Evolutionary conservation across 306 rosid genomes (phyloP).

Genomic region (Vachellia collinsii): DNA sequence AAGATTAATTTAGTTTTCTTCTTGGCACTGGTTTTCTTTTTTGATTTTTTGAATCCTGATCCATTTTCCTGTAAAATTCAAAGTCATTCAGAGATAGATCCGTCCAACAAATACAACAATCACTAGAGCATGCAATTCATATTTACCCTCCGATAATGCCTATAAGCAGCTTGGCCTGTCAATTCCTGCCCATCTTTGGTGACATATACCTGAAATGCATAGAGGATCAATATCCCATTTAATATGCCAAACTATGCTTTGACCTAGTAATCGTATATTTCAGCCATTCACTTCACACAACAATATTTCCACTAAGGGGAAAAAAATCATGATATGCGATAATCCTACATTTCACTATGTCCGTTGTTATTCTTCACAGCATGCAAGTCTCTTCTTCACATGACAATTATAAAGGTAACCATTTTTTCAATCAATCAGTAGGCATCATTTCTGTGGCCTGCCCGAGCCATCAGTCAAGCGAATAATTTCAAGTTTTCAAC

Average conservation of each 20-base stretch:
- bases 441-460: not conserved
- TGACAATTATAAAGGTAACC: not conserved
- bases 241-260: constrained; percentile 22
- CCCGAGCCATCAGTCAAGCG: constrained; percentile 9
- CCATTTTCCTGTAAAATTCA: constrained; percentile 69
- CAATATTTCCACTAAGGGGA: not conserved
- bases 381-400: not conserved
- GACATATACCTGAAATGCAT: constrained; percentile 68
- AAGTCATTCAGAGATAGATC: constrained; percentile 38
- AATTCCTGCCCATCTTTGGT: constrained; percentile 71
- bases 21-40: constrained; percentile 56
- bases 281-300: not conserved
- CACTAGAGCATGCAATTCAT: constrained; percentile 3
- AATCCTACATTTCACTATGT: constrained; percentile 22
- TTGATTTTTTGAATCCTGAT: constrained; percentile 49
- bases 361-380: not conserved
- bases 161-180: constrained; percentile 69
- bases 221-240: constrained; percentile 36
- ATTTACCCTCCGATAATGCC: constrained; percentile 66
- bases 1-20: constrained; percentile 47
- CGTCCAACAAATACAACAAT: constrained; percentile 8
- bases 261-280: constrained; percentile 6
- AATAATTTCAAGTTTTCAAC: constrained; percentile 23
- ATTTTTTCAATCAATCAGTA: constrained; percentile 17
- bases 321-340: constrained; percentile 16